Percentiles rank a stretch among this genome's conserved stretches.
These are phyloP conservation scores for Trichoderma asperellum DNA, from an alignment of 2,329 filamentous ascomycete genomes.

Conservation along the genomic window DNA sequence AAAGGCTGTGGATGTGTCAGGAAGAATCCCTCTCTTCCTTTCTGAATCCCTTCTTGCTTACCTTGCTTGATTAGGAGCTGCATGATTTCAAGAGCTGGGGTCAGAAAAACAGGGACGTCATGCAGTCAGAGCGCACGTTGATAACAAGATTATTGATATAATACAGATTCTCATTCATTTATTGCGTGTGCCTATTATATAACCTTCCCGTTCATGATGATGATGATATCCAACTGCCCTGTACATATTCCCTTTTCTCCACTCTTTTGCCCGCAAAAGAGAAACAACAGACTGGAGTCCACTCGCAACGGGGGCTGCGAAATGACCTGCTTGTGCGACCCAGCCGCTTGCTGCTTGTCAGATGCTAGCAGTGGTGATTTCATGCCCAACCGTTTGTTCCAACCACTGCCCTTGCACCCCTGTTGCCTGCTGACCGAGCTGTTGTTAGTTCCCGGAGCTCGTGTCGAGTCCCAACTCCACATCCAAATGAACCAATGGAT, in stretches of 20 bases:
- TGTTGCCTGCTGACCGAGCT: slow-evolving; percentile 22
- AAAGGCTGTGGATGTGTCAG: neutral
- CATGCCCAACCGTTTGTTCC: slow-evolving; percentile 13
- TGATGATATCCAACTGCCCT: neutral
- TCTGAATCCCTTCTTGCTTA: neutral
- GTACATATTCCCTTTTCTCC: neutral
- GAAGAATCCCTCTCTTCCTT: neutral
- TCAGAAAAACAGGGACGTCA: neutral
- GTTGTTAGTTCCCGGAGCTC: slow-evolving; percentile 13
- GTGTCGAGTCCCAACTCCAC: slow-evolving; percentile 27
- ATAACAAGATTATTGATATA: neutral
- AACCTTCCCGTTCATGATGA: neutral
- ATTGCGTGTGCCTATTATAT: slow-evolving; percentile 5
- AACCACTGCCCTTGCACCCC: neutral
- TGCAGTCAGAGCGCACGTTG: neutral
- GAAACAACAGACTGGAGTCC: neutral
- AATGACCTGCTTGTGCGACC: slow-evolving; percentile 14
- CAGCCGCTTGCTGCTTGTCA: slow-evolving; percentile 11
- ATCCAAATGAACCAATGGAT: slow-evolving; percentile 4
- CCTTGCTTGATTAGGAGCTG: neutral
- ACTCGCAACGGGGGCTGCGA: neutral
- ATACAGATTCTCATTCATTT: slow-evolving; percentile 2
- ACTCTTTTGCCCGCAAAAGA: slow-evolving; percentile 19
- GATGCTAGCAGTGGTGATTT: slow-evolving; percentile 9
- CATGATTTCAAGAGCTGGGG: neutral